These are phyloP conservation scores for Pterocarpus santalinus DNA, from an alignment of 306 rosid species.

Conservation along the genomic window DNA sequence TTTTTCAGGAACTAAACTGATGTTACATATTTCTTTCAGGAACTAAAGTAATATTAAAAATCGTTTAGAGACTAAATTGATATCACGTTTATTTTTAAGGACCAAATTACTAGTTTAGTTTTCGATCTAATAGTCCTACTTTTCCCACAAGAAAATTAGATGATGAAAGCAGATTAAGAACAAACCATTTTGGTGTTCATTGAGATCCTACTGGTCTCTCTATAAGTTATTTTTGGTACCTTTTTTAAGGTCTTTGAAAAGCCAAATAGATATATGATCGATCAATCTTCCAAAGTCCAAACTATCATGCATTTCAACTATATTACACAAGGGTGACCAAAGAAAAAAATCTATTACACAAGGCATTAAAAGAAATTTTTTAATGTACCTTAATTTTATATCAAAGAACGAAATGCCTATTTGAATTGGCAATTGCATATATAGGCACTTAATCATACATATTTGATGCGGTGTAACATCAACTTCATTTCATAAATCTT, in stretches of 20 bases:
- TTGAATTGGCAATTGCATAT: conserved; percentile 4
- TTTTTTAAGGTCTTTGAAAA: neutral
- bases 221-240: neutral
- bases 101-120: too few relatives aligned
- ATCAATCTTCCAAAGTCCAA: neutral
- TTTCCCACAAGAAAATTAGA: neutral
- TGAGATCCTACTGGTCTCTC: neutral
- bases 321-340: too few relatives aligned
- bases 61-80: too few relatives aligned
- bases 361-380: neutral
- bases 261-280: neutral
- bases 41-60: too few relatives aligned
- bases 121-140: too few relatives aligned
- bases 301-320: neutral
- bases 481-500: conserved; percentile 9
- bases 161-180: neutral
- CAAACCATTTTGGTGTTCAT: neutral
- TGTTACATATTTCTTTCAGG: too few relatives aligned
- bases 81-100: too few relatives aligned
- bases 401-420: neutral
- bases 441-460: neutral
- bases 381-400: neutral
- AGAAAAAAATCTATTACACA: neutral
- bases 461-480: conserved; percentile 3
- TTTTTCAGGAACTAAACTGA: too few relatives aligned